These are phyloP conservation scores for Rachicladosporium sp. DNA, from an alignment of 2,329 filamentous ascomycete species.

Conservation along the genomic window DNA sequence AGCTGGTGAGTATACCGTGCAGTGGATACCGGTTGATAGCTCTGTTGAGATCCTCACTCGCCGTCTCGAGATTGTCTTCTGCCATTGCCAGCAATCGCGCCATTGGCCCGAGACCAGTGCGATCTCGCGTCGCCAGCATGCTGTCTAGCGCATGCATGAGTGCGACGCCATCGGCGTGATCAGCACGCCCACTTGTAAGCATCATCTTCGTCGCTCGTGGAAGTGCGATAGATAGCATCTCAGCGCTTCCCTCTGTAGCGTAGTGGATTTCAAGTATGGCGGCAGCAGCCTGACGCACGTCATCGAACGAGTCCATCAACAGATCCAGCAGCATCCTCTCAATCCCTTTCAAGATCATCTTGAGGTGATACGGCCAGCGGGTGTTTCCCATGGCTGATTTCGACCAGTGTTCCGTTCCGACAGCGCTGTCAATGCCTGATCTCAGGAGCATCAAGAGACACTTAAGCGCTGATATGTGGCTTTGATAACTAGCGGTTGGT, in stretches of 20 bases:
- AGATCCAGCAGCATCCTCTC: constrained; percentile 61
- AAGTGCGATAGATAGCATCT: constrained; percentile 1
- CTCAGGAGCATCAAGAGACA: constrained; percentile 55
- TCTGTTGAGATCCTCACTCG: constrained; percentile 50
- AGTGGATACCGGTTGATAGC: constrained; percentile 41
- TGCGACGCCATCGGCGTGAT: constrained; percentile 85
- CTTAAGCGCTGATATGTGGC: constrained; percentile 70
- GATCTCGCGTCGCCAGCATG: constrained; percentile 23
- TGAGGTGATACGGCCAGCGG: constrained; percentile 38
- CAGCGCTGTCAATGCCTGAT: constrained; percentile 49
- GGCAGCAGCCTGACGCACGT: constrained; percentile 54
- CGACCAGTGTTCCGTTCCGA: constrained; percentile 26
- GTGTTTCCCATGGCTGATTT: constrained; percentile 38
- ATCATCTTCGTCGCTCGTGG: constrained; percentile 42
- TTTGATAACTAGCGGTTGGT: constrained; percentile 77
- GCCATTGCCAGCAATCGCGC: constrained; percentile 33
- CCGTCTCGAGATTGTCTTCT: constrained; percentile 51
- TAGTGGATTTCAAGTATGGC: constrained; percentile 14
- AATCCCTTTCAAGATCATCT: constrained; percentile 33
- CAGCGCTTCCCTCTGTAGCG: neutral
- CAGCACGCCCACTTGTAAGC: constrained; percentile 64
- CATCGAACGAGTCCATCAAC: constrained; percentile 81
- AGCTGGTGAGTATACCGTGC: constrained; percentile 27
- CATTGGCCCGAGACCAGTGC: constrained; percentile 33
- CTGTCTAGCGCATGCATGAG: constrained; percentile 61